Base-by-base conservation (phyloP, 345 rosid species). In the Boechera retrofracta region DNA sequence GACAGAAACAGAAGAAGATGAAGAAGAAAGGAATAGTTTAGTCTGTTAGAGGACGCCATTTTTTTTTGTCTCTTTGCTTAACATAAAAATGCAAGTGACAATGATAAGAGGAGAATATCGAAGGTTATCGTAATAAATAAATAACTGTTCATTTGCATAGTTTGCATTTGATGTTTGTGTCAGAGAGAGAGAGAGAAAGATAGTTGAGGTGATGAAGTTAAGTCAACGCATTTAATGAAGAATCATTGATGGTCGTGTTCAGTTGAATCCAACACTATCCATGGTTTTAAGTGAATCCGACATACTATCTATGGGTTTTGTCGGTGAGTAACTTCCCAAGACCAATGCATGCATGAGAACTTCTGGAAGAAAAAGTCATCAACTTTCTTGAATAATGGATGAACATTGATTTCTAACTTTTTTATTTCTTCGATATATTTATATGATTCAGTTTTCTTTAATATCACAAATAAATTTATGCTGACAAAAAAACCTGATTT, bases 11-110 rank as follows among this genome's bases (percentile, higher is more conserved):
- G 7, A 47, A 82, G 52, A 21, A 77, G 32, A 42, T 42, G 4
- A 32, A 36, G 5, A 47, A 63, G n/a, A 63, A 15, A 64, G 55
- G 64, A 38, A 66, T 48, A 39, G 48, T 69, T 64, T 82, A 21
- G 44, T 71, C 83, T 72, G 87, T 87, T 83, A 86, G 76, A 79
- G 39, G 64, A 57, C 1, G 52, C 79, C 79, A 75, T 75, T 33
- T 35, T 47, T 47, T 47, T 10, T 10, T 8, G 52, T 71, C 53
- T 53, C 7, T 44, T 13, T 67, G 49, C 35, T 44, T 36, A 44
- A 38, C 67, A 16, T 51, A 26, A 66, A 12, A 66, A 66, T 32
- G 44, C 48, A 67, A 48, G 67, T 67, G 24, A 18, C 59, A 57
- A 75, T 6, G 72, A 33, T 10, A 4, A 51, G 54, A 42, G 1